Percentiles rank a stretch among this genome's conserved stretches.
These are phyloP conservation scores for Triticum dicoccoides DNA, from an alignment of 176 grass and related monocot genomes.

Conservation along the genomic window DNA sequence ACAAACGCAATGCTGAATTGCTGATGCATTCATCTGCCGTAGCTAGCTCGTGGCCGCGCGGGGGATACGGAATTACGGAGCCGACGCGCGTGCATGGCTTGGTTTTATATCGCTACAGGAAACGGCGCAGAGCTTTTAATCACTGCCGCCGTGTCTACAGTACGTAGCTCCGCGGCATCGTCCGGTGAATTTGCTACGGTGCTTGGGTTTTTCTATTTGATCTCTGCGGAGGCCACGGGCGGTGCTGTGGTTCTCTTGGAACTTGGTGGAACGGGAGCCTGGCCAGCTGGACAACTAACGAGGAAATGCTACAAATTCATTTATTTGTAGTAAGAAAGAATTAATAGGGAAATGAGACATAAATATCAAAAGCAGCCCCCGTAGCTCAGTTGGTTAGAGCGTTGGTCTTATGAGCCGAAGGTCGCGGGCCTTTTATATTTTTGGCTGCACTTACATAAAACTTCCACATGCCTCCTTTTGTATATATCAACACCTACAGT, in stretches of 20 bases:
- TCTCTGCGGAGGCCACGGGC: not conserved
- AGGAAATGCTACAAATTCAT: not conserved
- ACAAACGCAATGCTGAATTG: not conserved
- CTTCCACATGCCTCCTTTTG: no score
- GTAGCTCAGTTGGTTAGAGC: slow-evolving; percentile 99
- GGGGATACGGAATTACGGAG: not conserved
- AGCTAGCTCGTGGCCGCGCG: not conserved
- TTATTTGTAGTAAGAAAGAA: no score
- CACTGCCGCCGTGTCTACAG: not conserved
- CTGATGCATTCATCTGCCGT: not conserved
- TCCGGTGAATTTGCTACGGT: not conserved
- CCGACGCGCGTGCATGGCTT: not conserved
- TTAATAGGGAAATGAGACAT: accelerated
- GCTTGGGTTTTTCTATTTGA: not conserved
- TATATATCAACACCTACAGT: no score
- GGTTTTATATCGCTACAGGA: not conserved
- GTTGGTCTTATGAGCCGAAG: slow-evolving; percentile 99
- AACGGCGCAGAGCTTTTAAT: not conserved
- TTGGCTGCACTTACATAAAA: no score
- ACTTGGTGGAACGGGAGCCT: not conserved
- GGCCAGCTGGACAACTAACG: not conserved
- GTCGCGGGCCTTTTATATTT: slow-evolving; percentile 47
- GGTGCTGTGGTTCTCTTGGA: not conserved
- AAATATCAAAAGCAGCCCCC: not conserved
- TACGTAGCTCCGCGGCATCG: no score